These are phyloP conservation scores for Yamadazyma friedrichii DNA, from an alignment of 1,139 yeast genomes.

Conservation along the genomic window DNA sequence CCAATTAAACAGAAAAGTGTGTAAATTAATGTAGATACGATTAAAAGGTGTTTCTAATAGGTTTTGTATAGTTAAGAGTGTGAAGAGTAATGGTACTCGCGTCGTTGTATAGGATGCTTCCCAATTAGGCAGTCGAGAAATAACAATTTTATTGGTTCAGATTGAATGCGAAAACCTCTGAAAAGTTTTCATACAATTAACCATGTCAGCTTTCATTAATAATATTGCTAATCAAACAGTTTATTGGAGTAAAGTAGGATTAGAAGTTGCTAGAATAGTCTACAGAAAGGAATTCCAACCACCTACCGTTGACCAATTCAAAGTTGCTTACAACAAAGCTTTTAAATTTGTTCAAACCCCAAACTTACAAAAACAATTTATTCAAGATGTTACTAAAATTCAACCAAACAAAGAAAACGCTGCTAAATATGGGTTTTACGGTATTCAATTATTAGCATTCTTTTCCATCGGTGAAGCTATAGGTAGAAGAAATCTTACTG, in stretches of 20 bases:
- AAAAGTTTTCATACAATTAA: constrained; percentile 14
- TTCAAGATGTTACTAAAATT: constrained; percentile 42
- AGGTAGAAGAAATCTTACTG: constrained; percentile 92
- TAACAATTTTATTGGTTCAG: constrained; percentile 12
- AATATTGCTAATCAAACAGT: constrained; percentile 46
- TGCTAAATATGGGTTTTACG: constrained; percentile 70
- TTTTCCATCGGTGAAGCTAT: constrained; percentile 94
- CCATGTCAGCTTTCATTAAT: constrained; percentile 43
- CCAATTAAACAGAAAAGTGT: background rate
- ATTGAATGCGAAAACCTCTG: constrained; percentile 9
- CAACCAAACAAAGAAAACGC: constrained; percentile 56
- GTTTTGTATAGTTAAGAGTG: too few relatives aligned
- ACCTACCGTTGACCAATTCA: constrained; percentile 77
- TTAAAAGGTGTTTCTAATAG: background rate
- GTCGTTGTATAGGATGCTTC: constrained; percentile 9
- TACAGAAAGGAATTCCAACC: constrained; percentile 92
- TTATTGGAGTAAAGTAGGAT: constrained; percentile 90
- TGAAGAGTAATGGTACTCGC: too few relatives aligned
- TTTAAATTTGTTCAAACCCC: constrained; percentile 39
- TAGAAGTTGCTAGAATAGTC: constrained; percentile 85
- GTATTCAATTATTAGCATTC: constrained; percentile 84
- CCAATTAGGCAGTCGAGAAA: constrained; percentile 22
- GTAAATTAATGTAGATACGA: background rate
- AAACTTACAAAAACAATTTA: constrained; percentile 48
- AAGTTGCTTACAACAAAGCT: constrained; percentile 63